Evolutionary conservation across 2,329 filamentous ascomycete species (phyloP), one percentile per base, ranked within the genome.

Genomic region (Zalaria obscura): DNA sequence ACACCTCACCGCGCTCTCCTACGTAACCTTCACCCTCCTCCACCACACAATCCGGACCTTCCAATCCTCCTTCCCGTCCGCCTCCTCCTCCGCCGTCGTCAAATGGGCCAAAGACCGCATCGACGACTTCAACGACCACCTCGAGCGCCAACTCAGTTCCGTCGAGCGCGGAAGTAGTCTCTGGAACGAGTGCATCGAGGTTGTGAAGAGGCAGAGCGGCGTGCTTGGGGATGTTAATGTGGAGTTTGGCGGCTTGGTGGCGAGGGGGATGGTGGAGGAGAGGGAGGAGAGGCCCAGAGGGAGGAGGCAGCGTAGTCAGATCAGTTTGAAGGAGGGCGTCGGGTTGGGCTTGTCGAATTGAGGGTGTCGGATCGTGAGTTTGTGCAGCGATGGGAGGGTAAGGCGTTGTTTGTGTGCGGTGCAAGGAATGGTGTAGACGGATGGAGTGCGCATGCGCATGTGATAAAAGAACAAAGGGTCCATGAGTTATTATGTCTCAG

Each of bases 71-170:
- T 93, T 86, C 58, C 96, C 96, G 57, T 80, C 87, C 7, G 73
- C 84, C 26, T 70, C 78, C 9, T 93, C 91, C 73, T 93, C 86
- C 54, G 87, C 88, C 0, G 93, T 87, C 52, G 89, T 98, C 53
- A 93, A 89, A 57, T 98, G 91, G 91, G 88, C 87, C n/a, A 96
- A 95, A 62, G 82, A 91, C 52, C 80, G 93, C 57, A 78, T 96
- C 1, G 88, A 95, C 52, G 78, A 78, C 2, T 96, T 96, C 68
- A 96, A 95, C 54, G 72, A 71, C 36, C 78, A 91, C 39, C 68
- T 98, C 32, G 76, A 73, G 31, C 72, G 89, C 45, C 91, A 96
- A 63, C 67, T 98, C 46, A 93, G 86, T 62, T 87, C 83, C 56
- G 83, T 91, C 2, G 81, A 93, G 46, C 73, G 70, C 39, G 78